Evolutionary conservation across 1,284 basidiomycete species (phyloP).

Genomic region (Heterobasidion irregulare): DNA sequence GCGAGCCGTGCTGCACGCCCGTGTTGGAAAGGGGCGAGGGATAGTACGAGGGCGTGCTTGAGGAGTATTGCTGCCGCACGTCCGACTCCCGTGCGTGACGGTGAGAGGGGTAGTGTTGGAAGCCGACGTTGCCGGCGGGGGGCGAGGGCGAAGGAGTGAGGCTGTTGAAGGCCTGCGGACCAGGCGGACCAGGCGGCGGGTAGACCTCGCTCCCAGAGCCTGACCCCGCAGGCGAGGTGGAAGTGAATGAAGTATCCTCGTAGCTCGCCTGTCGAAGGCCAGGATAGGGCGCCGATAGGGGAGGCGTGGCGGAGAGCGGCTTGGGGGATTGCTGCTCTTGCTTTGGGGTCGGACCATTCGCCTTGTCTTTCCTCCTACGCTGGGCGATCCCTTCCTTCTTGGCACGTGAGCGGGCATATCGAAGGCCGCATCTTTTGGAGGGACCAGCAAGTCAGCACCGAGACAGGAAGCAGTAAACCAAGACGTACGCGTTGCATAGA

Average conservation of each 20-base stretch:
- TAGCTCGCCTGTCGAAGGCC: conserved; percentile 31
- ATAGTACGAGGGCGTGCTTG: conserved; percentile 11
- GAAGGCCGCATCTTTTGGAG: conserved; percentile 53
- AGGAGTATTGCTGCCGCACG: conserved; percentile 11
- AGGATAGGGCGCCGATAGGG: conserved; percentile 26
- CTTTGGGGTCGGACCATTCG: conserved; percentile 15
- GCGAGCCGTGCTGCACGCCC: conserved; percentile 6
- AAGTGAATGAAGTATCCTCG: conserved; percentile 39
- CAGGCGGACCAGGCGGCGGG: conserved; percentile 33
- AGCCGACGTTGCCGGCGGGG: conserved; percentile 39
- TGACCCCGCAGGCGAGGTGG: conserved; percentile 40
- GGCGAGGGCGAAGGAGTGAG: conserved; percentile 56
- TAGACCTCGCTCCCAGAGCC: conserved; percentile 49
- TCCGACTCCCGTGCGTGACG: conserved; percentile 6
- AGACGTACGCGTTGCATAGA: conserved; percentile 83
- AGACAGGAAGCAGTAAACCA: conserved; percentile 13
- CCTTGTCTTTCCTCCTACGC: conserved; percentile 37
- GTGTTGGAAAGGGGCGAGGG: conserved; percentile 39
- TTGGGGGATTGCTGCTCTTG: conserved; percentile 23
- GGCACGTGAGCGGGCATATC: conserved; percentile 73
- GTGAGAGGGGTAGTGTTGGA: conserved; percentile 18
- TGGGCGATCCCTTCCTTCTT: conserved; percentile 64
- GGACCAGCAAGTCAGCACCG: conserved; percentile 2
- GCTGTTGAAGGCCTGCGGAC: conserved; percentile 26
- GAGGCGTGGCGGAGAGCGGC: conserved; percentile 31